Evolutionary conservation across 2,329 filamentous ascomycete genomes (phyloP).

Genomic region (Cucurbitaria berberidis): DNA sequence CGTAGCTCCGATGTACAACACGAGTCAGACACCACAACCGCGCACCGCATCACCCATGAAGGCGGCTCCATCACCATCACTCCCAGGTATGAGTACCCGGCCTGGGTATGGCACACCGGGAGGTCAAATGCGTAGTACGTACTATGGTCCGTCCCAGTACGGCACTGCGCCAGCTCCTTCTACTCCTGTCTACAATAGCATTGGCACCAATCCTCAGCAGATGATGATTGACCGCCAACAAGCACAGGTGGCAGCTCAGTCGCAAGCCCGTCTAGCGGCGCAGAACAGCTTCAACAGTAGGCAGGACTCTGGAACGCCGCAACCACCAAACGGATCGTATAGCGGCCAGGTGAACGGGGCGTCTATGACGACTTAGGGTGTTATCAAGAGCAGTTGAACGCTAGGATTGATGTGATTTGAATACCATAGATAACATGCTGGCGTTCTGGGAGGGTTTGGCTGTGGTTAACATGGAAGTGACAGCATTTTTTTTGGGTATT

Average conservation of each 20-base stretch:
- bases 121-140: conserved; percentile 42
- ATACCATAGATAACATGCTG: conserved; percentile 21
- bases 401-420: conserved; percentile 12
- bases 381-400: conserved; percentile 1
- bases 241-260: conserved; percentile 38
- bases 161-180: conserved; percentile 37
- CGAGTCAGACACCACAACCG: conserved; percentile 35
- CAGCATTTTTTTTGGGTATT: conserved; percentile 1
- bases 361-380: conserved; percentile 31
- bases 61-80: conserved; percentile 25
- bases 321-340: conserved; percentile 41
- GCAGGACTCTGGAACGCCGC: conserved; percentile 46
- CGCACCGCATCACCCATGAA: conserved; percentile 49
- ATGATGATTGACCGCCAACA: conserved; percentile 46
- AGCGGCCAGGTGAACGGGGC: conserved; percentile 32
- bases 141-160: conserved; percentile 44
- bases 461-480: not conserved
- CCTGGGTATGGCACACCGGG: conserved; percentile 37
- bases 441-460: conserved; percentile 11
- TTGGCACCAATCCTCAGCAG: conserved; percentile 40
- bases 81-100: conserved; percentile 36
- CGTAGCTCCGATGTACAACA: conserved; percentile 41
- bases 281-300: conserved; percentile 44
- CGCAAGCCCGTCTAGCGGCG: conserved; percentile 45
- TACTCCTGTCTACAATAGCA: conserved; percentile 27